Base-by-base conservation (phyloP, 78 protist species). In the Salpingoeca rosetta region DNA sequence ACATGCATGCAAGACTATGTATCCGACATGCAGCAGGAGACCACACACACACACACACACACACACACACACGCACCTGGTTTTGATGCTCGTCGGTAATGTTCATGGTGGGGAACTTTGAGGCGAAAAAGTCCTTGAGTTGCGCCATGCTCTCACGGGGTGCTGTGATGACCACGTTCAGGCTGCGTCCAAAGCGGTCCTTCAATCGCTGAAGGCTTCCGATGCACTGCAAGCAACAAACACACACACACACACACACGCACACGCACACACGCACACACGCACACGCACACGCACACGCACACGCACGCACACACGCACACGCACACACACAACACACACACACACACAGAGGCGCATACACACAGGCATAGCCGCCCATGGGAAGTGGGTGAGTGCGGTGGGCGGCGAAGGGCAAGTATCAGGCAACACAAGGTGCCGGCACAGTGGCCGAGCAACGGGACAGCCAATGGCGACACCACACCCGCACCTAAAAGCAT, bases 351-450 rank as follows among this genome's bases (percentile, higher is more conserved):
- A n/a, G n/a, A n/a, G n/a, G n/a, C 76, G 57, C 43, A 36, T 82
- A 82, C 11, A 41, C 75, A 51, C n/a, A 17, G 51, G 35, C 76
- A 37, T 38, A 43, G 2, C 28, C 7, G 41, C 24, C 35, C 82
- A 76, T 84, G 42, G 76, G 87, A 73, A 76, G 80, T 35, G 38
- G 82, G 28, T 11, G 80, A 27, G 39, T 42, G 24, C 87, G 82
- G 26, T 76, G 72, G n/a, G n/a, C n/a, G n/a, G n/a, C n/a, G 43
- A 86, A 86, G 22, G 74, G 3, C 38, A 44, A 43, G n/a, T 79
- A n/a, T 72, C 82, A 86, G 65, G 37, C 79, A 85, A 57, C 79
- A 85, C 74, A 86, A 24, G 40, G 75, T 39, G 25, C 88, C 88
- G 39, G 79, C 25, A n/a, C n/a, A n/a, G n/a, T n/a, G n/a, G n/a